These are phyloP conservation scores for Clonostachys rhizophaga DNA, from an alignment of 2,329 filamentous ascomycete genomes.

Conservation along the genomic window DNA sequence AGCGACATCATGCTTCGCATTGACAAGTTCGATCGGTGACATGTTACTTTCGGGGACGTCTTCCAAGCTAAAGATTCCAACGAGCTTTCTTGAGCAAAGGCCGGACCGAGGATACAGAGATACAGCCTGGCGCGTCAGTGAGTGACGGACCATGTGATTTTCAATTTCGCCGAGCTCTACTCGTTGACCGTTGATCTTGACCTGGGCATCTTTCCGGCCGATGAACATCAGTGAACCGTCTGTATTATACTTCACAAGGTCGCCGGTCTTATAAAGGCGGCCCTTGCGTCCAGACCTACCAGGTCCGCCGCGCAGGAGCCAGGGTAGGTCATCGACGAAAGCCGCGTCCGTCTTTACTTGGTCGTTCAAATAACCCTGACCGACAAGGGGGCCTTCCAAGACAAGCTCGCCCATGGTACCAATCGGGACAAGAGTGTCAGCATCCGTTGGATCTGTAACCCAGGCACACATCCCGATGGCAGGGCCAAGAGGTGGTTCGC, in stretches of 20 bases:
- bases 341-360: constrained; percentile 14
- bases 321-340: constrained; percentile 10
- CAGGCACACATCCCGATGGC: constrained; percentile 5
- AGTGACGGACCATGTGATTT: constrained; percentile 8
- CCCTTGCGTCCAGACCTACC: constrained; percentile 34
- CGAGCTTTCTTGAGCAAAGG: constrained; percentile 2
- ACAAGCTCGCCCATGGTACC: constrained; percentile 12
- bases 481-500: constrained; percentile 4
- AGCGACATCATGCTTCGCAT: too few species aligned
- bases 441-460: constrained; percentile 8
- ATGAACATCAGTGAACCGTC: constrained; percentile 35
- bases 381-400: constrained; percentile 26
- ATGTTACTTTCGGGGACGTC: neutral
- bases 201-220: constrained; percentile 19
- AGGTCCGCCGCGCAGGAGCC: constrained; percentile 7
- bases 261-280: constrained; percentile 44
- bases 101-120: constrained; percentile 5
- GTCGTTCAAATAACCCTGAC: constrained; percentile 40
- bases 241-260: constrained; percentile 33
- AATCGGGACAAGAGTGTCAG: constrained; percentile 6
- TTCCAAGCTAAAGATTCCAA: constrained; percentile 1
- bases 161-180: constrained; percentile 24
- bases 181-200: constrained; percentile 25
- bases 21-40: constrained; percentile 3
- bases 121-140: neutral